phyloP scores from a whole-genome alignment of 352 stramenopile genomes.

The Phytophthora tentaculata region DNA sequence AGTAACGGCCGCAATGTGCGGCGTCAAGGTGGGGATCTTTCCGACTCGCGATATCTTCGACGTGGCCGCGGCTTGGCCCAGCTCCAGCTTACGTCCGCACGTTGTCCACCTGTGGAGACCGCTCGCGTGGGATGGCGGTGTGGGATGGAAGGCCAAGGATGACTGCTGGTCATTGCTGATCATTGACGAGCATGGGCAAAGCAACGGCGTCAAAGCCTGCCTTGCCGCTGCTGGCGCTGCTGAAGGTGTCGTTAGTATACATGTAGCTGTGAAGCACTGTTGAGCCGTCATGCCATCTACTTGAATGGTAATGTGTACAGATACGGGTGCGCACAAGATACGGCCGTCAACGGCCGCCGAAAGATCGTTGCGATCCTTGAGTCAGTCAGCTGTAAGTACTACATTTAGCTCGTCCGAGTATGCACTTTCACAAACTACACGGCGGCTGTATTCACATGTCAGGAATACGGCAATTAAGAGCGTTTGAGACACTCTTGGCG shows the following conservation, averaged over 20 bases:
- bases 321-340: conserved; percentile 28
- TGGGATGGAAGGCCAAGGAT: conserved; percentile 4
- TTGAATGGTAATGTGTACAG: neutral
- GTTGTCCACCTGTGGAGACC: conserved; percentile 11
- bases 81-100: conserved; percentile 1
- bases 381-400: conserved; percentile 20
- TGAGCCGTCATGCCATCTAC: neutral
- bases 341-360: conserved; percentile 19
- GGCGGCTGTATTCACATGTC: too few species aligned
- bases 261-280: neutral
- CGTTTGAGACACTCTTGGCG: too few species aligned
- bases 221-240: neutral
- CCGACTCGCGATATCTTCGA: neutral
- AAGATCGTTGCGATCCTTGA: conserved; percentile 32
- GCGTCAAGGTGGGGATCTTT: conserved; percentile 14
- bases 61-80: conserved; percentile 9
- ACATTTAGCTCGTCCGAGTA: too few species aligned
- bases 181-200: neutral
- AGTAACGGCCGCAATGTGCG: conserved; percentile 34
- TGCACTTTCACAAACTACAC: too few species aligned
- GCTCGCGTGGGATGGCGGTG: conserved; percentile 12
- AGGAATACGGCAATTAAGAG: too few species aligned
- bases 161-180: neutral
- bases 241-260: neutral
- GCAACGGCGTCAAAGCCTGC: neutral